Evolutionary conservation across 2,329 filamentous ascomycete genomes (phyloP), one percentile per base, ranked within the genome.

Genomic region (Sporothrix sp.): DNA sequence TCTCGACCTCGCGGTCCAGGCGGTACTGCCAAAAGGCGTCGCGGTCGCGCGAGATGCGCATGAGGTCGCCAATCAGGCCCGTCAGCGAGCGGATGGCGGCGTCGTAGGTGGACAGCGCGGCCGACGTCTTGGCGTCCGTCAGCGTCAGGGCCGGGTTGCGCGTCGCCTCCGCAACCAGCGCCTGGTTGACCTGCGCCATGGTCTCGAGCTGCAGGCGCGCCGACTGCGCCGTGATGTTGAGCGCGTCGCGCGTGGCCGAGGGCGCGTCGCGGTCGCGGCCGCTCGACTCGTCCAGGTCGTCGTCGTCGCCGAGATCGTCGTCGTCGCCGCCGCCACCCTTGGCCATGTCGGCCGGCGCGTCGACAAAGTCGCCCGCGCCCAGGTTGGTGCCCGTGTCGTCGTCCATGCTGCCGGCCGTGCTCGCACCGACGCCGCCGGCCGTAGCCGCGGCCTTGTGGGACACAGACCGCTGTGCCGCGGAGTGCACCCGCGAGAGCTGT

Each of bases 1-100:
- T 84, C 63, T 95, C 87, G 38, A 84, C 83, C 68, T 98, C 93
- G 49, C 89, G 84, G 58, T 95, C 90, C 36, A 98, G 73, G 13
- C 90, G 83, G 63, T 95, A 94, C 65, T 97, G 91, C 93, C 93
- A 98, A 65, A 95, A 95, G 1, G 88, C 82, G 66, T 98, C 93
- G 47, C 94, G 85, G 63, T 98, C 93, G 60, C 86, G 84, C 8
- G 90, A 91, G 61, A 98, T 97, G 46, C 90, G 87, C 42, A 96
- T 73, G 8, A 98, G 74, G 63, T 96, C 89, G 18, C 86, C 84
- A 52, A 97, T 77, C 8, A 97, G 76, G 1, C 81, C 83, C 54
- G 90, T 89, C 56, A 98, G 72, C 61, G 90, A 96, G 56, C 82
- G 83, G 52, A 97, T 88, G 0, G 91, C 90, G 16, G 84, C 84